Percentiles rank a stretch among this genome's conserved stretches.
phyloP scores from a whole-genome alignment of 2,329 filamentous ascomycete genomes.

The Diaporthe sp. region DNA sequence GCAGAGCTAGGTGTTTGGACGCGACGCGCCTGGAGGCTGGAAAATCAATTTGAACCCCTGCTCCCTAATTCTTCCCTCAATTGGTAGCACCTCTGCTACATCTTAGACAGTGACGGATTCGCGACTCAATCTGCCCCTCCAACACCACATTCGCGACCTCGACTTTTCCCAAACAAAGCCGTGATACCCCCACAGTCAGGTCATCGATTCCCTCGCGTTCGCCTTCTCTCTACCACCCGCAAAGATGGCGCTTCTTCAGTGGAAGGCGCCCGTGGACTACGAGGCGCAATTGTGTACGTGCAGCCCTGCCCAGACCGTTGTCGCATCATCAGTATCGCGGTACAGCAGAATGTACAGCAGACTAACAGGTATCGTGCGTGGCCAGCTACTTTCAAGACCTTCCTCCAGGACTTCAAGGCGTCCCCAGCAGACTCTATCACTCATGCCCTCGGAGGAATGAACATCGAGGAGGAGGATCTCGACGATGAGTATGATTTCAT shows the following conservation, averaged over 20 bases:
- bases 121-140: constrained; percentile 10
- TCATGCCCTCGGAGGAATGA: constrained; percentile 85
- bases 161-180: neutral
- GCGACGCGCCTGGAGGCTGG: constrained; percentile 29
- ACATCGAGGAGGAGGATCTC: constrained; percentile 86
- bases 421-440: constrained; percentile 78
- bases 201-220: neutral
- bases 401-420: constrained; percentile 89
- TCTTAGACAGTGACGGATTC: constrained; percentile 19
- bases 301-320: constrained; percentile 16
- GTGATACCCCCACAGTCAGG: neutral
- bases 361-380: constrained; percentile 15
- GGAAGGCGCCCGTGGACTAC: constrained; percentile 86
- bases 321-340: too few species aligned
- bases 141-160: neutral
- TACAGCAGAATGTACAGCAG: neutral
- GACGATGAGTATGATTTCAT: constrained; percentile 95
- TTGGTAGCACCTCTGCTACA: constrained; percentile 14
- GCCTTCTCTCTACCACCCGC: neutral
- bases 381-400: constrained; percentile 85
- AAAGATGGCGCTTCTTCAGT: constrained; percentile 87
- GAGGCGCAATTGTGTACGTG: constrained; percentile 82
- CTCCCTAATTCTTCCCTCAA: constrained; percentile 28
- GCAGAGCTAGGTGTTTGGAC: constrained; percentile 10
- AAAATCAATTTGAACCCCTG: constrained; percentile 32